A percentile compares a stretch with the other conserved stretches of the same genome.
Conservation (phyloP, 371 early-diverging fungal genomes). For the Mortierella sp. region DNA sequence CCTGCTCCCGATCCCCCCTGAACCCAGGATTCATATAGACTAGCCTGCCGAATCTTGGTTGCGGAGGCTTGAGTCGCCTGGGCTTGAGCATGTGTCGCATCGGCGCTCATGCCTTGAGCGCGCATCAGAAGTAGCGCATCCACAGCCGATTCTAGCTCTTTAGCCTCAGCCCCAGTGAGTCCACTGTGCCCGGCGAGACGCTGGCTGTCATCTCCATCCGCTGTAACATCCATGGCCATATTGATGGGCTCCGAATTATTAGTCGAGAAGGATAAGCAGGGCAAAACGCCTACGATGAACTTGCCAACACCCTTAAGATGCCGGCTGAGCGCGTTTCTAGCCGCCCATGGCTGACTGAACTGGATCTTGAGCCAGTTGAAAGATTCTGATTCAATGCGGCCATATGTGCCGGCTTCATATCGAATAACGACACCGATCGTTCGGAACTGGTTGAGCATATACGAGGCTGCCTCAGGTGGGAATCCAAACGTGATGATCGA, state of each 20-base stretch:
- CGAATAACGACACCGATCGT: slow-evolving; percentile 33
- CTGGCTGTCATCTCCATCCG: no score
- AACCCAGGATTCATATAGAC: slow-evolving; percentile 21
- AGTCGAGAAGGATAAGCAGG: slow-evolving; percentile 27
- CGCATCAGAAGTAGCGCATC: slow-evolving; percentile 28
- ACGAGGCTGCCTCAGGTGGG: slow-evolving; percentile 39
- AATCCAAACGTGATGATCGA: slow-evolving; percentile 50
- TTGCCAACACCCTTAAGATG: slow-evolving; percentile 40
- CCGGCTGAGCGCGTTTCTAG: slow-evolving; percentile 25
- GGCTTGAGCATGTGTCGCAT: slow-evolving; percentile 1
- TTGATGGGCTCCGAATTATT: not conserved
- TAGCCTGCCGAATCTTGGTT: slow-evolving; percentile 19
- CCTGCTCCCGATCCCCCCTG: no score
- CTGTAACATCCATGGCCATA: slow-evolving; percentile 26
- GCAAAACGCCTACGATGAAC: slow-evolving; percentile 41
- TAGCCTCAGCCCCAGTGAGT: slow-evolving; percentile 19
- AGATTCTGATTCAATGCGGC: slow-evolving; percentile 19
- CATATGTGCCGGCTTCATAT: slow-evolving; percentile 39
- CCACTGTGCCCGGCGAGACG: not conserved
- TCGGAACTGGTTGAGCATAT: slow-evolving; percentile 44
- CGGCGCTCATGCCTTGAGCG: slow-evolving; percentile 9
- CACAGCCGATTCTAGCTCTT: slow-evolving; percentile 31
- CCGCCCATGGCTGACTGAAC: slow-evolving; percentile 28
- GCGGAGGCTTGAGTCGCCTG: no score
- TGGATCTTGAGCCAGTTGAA: slow-evolving; percentile 52